A percentile compares a stretch with the other conserved stretches of the same genome.
These are phyloP conservation scores for Quambalaria eucalypti DNA, from an alignment of 1,284 basidiomycete species.

Conservation along the genomic window DNA sequence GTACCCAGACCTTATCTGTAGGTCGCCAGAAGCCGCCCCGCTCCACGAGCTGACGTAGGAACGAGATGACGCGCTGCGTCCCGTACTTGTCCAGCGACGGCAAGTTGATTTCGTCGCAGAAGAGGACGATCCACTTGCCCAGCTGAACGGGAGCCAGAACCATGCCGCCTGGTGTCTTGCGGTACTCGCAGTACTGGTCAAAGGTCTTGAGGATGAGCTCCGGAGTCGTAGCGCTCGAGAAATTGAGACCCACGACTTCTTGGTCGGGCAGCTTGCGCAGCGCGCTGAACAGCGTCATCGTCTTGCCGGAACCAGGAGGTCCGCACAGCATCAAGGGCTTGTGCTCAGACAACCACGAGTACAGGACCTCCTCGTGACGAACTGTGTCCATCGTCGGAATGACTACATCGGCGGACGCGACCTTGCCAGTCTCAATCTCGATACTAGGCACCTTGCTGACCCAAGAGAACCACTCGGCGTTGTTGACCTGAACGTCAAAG, in stretches of 20 bases:
- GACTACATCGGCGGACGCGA: slow-evolving; percentile 90
- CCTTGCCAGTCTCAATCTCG: slow-evolving; percentile 91
- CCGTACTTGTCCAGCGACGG: slow-evolving; percentile 97
- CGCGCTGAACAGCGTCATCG: slow-evolving; percentile 99
- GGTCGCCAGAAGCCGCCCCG: slow-evolving; percentile 90
- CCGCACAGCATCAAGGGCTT: slow-evolving; percentile 97
- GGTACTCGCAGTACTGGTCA: slow-evolving; percentile 98
- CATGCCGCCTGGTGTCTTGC: slow-evolving; percentile 94
- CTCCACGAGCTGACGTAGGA: slow-evolving; percentile 94
- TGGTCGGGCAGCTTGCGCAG: slow-evolving; percentile 94
- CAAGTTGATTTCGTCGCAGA: slow-evolving; percentile 99
- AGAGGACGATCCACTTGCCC: slow-evolving; percentile 94
- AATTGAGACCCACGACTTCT: slow-evolving; percentile 97
- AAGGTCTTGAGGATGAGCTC: slow-evolving; percentile 98
- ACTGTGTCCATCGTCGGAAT: slow-evolving; percentile 98
- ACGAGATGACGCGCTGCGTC: slow-evolving; percentile 95
- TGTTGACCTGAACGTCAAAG: slow-evolving; percentile 75
- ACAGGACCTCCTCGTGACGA: slow-evolving; percentile 94
- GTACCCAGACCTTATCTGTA: slow-evolving; percentile 92
- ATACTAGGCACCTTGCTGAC: slow-evolving; percentile 72
- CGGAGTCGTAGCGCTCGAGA: slow-evolving; percentile 96
- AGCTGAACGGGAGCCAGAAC: slow-evolving; percentile 88
- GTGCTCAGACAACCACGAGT: slow-evolving; percentile 97
- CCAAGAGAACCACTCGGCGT: slow-evolving; percentile 77
- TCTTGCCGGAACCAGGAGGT: slow-evolving; percentile 97